These are phyloP conservation scores for Raphanus raphanistrum DNA, from an alignment of 345 rosid species.

Conservation along the genomic window DNA sequence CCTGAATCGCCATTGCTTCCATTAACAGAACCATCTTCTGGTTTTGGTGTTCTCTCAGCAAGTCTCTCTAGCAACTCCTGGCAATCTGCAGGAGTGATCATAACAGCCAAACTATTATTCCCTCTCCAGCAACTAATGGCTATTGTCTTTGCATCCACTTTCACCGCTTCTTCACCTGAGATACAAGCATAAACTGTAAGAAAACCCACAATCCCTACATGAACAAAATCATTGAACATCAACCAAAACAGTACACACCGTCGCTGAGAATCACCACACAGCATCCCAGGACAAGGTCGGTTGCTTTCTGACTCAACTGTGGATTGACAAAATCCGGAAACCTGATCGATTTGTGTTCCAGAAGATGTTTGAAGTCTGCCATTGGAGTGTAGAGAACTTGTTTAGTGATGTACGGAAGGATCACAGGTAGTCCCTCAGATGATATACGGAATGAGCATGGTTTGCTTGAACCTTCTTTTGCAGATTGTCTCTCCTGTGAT, in stretches of 20 bases:
- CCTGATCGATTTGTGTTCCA: conserved; percentile 79
- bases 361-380: conserved; percentile 78
- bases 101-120: conserved; percentile 65
- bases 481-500: conserved; percentile 75
- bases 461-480: conserved; percentile 69
- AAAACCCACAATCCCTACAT: neutral
- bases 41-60: conserved; percentile 41
- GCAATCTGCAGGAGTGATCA: conserved; percentile 84
- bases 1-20: conserved; percentile 20
- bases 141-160: conserved; percentile 55
- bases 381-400: conserved; percentile 66
- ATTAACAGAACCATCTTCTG: conserved; percentile 16
- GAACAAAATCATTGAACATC: no score
- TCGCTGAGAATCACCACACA: conserved; percentile 64
- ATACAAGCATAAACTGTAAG: conserved; percentile 7
- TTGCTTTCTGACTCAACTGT: conserved; percentile 65
- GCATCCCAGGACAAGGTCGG: conserved; percentile 75
- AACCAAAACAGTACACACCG: conserved; percentile 48
- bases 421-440: conserved; percentile 87
- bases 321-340: conserved; percentile 69
- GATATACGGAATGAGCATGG: conserved; percentile 91
- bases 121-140: conserved; percentile 99
- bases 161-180: conserved; percentile 39
- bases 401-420: conserved; percentile 83
- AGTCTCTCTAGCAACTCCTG: conserved; percentile 81